These are phyloP conservation scores for Metschnikowia dekortorum DNA, from an alignment of 805 yeast genomes.

Conservation along the genomic window DNA sequence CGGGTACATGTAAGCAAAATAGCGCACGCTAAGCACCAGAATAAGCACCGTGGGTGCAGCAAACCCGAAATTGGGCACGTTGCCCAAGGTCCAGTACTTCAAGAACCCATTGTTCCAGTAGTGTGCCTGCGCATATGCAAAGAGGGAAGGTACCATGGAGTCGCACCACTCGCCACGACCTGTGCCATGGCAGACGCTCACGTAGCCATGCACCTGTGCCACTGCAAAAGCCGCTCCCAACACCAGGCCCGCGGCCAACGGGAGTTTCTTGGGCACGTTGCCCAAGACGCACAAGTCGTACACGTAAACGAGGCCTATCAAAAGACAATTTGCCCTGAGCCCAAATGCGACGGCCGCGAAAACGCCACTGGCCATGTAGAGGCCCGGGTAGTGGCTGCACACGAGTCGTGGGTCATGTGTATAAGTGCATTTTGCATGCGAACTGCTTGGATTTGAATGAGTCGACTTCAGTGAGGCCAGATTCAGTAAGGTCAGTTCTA, in stretches of 20 bases:
- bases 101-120: constrained; percentile 88
- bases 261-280: constrained; percentile 9
- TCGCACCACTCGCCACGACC: constrained; percentile 77
- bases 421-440: too few relatives aligned
- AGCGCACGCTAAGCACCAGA: constrained; percentile 36
- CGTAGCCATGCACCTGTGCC: constrained; percentile 52
- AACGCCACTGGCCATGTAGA: constrained; percentile 47
- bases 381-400: neutral
- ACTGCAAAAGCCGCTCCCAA: constrained; percentile 44
- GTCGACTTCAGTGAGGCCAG: too few relatives aligned
- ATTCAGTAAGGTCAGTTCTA: too few relatives aligned
- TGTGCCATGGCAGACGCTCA: constrained; percentile 52
- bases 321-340: constrained; percentile 70
- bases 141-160: constrained; percentile 51
- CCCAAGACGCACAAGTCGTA: constrained; percentile 42
- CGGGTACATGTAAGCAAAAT: constrained; percentile 34
- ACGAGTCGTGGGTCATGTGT: too few relatives aligned
- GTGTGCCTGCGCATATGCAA: constrained; percentile 64
- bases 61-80: constrained; percentile 77
- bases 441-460: too few relatives aligned
- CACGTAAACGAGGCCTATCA: constrained; percentile 65
- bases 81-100: constrained; percentile 75
- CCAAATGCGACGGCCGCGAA: constrained; percentile 54
- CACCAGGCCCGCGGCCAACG: constrained; percentile 53
- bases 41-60: constrained; percentile 63